Conservation (phyloP, 345 rosid genomes). For the Passiflora organensis region DNA sequence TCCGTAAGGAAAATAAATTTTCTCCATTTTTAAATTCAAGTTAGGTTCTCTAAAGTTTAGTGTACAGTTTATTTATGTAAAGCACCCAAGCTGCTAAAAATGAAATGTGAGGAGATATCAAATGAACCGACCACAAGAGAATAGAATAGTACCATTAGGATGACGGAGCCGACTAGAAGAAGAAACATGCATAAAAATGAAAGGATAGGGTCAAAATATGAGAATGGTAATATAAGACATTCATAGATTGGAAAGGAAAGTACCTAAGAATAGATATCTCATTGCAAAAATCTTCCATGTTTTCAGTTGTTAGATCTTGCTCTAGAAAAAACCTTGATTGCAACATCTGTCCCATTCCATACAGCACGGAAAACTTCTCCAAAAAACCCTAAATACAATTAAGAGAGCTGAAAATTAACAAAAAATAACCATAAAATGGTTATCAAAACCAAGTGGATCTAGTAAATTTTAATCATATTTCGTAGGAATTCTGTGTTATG, state of each 20-base stretch:
- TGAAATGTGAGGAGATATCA: background rate
- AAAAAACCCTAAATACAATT: constrained; percentile 54
- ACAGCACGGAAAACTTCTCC: constrained; percentile 97
- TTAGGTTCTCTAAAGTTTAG: no score
- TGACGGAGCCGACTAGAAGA: constrained; percentile 86
- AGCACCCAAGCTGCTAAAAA: background rate
- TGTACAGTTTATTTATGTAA: no score
- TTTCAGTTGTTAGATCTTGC: constrained; percentile 94
- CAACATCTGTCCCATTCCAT: constrained; percentile 99
- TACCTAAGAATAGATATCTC: constrained; percentile 97
- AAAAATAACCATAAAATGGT: background rate
- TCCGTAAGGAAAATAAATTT: background rate
- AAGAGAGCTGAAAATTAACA: background rate
- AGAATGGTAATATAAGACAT: constrained; percentile 12
- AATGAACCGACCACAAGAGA: background rate
- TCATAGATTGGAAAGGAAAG: constrained; percentile 22
- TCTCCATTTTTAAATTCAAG: background rate
- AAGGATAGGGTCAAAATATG: constrained; percentile 29
- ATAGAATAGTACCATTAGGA: constrained; percentile 78
- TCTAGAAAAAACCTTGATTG: constrained; percentile 92
- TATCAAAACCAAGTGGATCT: background rate
- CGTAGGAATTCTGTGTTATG: no score
- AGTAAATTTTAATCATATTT: no score
- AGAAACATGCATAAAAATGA: constrained; percentile 23
- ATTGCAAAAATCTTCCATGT: constrained; percentile 97